phyloP scores from a whole-genome alignment of 306 rosid genomes.

The Rubus idaeus region DNA sequence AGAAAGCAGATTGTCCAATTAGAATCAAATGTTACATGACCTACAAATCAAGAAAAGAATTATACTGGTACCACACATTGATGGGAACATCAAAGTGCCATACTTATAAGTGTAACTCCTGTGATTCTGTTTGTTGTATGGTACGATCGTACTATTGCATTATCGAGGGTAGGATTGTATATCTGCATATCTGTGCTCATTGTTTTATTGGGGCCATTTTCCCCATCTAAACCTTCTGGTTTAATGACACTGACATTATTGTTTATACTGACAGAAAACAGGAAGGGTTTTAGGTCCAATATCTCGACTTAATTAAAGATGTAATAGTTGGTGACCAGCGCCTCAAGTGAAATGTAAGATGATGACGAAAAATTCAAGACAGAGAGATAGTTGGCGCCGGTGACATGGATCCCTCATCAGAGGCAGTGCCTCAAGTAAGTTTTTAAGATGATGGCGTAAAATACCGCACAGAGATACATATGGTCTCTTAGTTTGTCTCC shows the following conservation, averaged over 20 bases:
- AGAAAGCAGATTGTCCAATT: conserved; percentile 11
- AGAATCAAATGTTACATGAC: neutral
- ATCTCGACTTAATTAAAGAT: conserved; percentile 76
- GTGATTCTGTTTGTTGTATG: neutral
- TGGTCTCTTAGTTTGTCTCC: neutral
- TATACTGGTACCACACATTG: neutral
- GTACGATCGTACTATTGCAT: neutral
- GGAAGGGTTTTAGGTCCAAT: conserved; percentile 68
- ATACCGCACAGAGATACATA: conserved; percentile 18
- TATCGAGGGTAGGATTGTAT: neutral
- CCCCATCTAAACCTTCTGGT: no score
- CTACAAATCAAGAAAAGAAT: no score
- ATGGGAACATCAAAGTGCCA: conserved; percentile 8
- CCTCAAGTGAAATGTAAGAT: conserved; percentile 55
- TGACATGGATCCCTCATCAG: conserved; percentile 35
- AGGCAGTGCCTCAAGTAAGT: conserved; percentile 48
- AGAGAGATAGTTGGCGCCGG: neutral
- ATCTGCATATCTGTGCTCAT: neutral
- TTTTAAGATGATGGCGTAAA: conserved; percentile 65
- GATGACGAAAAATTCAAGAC: conserved; percentile 53
- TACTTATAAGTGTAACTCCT: neutral
- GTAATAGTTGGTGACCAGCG: conserved; percentile 73
- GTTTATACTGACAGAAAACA: conserved; percentile 43
- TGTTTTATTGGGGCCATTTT: neutral
- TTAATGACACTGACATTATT: conserved; percentile 16